Evolutionary conservation across 352 stramenopile genomes (phyloP), one percentile per base, ranked within the genome.

Genomic region (Saprolegnia parasitica): DNA sequence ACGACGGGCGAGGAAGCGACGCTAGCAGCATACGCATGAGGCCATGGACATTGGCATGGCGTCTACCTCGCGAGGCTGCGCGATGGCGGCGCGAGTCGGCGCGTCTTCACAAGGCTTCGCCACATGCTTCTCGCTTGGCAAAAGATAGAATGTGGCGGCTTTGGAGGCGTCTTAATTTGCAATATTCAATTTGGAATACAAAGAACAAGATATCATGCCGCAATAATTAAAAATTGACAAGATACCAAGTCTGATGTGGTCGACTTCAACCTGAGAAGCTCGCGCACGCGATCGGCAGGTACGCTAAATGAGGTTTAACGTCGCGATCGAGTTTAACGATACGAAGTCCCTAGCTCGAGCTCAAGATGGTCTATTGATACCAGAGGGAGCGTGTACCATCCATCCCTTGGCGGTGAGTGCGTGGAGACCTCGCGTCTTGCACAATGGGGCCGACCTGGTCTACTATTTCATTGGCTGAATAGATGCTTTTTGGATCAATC

Each of bases 201-300:
- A 49, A 60, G 20, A 60, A 60, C 24, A 42, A 60, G 29, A 35
- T 35, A 35, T 5, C 2, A 5, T 5, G 29, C 5, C 29, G 29
- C 2, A 35, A 35, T 2, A 35, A 5, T 5, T 4, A 60, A 60
- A 60, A 60, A 60, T 60, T 21, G 11, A 60, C 11, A 60, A 49
- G 42, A 49, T 49, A 15, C 13, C 42, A 35, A n/a, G 42, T 49
- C 42, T 49, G 52, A 60, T 60, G 52, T 15, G 11, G 20, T 15
- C 52, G 13, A 60, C 52, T 60, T 60, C 52, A 60, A 60, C 52
- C n/a, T 60, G 52, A 60, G 24, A 40, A 60, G 35, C 35, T 26
- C 35, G 52, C 47, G 47, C 46, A 21, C 18, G 47, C n/a, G 29
- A 35, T 35, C 29, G 29, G 29, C 29, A 35, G 29, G 29, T 10